Conservation (phyloP, 257 asterid genomes). For the Solanum ahanhuiri region DNA sequence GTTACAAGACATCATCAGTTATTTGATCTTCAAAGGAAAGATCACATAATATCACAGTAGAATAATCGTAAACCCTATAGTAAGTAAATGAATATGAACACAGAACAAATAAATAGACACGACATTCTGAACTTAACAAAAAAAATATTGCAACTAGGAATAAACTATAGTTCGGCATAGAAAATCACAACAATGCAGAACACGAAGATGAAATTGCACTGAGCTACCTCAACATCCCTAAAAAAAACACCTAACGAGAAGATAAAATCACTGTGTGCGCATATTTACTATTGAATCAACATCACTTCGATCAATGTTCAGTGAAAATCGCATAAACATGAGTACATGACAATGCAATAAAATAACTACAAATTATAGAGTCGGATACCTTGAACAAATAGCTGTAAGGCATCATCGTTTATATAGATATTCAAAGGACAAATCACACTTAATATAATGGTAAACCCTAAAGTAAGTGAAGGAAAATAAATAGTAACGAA, state of each 20-base stretch:
- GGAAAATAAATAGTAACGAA: neutral
- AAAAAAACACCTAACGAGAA: neutral
- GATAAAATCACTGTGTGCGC: neutral
- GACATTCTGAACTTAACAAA: neutral
- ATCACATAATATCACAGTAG: neutral
- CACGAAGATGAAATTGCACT: neutral
- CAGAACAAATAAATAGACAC: neutral
- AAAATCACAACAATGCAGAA: neutral
- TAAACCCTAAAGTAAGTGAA: neutral
- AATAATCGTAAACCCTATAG: neutral
- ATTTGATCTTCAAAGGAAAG: neutral
- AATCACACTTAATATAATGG: neutral
- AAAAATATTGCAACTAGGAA: neutral
- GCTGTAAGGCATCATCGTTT: neutral
- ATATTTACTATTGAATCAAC: neutral
- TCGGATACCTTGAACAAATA: neutral
- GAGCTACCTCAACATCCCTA: neutral
- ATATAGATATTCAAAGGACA: neutral
- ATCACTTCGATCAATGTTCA: neutral
- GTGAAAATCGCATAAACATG: neutral
- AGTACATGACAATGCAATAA: neutral
- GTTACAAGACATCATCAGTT: neutral
- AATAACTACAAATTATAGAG: neutral
- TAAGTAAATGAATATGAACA: neutral
- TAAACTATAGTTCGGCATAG: neutral